A percentile compares a stretch with the other conserved stretches of the same genome.
Conservation (phyloP, 73 alveolate genomes). For the Vitrella brassicaformis region DNA sequence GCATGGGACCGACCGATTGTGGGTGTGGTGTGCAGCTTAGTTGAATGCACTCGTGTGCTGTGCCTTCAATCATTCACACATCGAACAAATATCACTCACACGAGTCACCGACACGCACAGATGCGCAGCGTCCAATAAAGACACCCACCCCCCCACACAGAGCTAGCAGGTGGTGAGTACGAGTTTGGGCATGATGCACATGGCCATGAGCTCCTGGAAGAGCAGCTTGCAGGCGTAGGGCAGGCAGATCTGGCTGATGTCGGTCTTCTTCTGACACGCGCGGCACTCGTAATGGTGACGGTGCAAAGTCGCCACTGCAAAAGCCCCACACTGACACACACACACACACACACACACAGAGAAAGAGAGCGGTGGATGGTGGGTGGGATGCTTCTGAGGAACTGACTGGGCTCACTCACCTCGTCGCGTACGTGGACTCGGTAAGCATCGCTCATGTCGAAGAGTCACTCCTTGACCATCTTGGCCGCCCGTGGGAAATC, state of each 20-base stretch:
- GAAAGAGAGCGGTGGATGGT: background rate
- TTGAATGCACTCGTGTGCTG: too few species aligned
- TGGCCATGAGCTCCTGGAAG: constrained; percentile 93
- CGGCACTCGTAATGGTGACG: constrained; percentile 75
- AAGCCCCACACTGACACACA: constrained; percentile 45
- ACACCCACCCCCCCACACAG: too few species aligned
- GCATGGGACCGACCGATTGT: too few species aligned
- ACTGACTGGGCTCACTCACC: background rate
- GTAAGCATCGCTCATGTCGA: constrained; percentile 90
- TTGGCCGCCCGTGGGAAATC: constrained; percentile 93
- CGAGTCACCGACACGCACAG: too few species aligned
- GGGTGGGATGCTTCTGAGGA: background rate
- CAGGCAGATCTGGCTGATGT: background rate
- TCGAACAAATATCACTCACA: too few species aligned
- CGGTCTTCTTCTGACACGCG: constrained; percentile 60
- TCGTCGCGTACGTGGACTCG: constrained; percentile 85
- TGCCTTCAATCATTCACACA: too few species aligned
- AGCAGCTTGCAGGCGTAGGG: constrained; percentile 90
- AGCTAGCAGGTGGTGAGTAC: too few species aligned
- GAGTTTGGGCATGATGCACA: constrained; percentile 95
- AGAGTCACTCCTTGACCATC: constrained; percentile 63
- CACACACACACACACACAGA: background rate
- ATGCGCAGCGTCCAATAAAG: too few species aligned
- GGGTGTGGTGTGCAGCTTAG: too few species aligned
- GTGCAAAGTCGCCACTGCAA: constrained; percentile 73